Percentiles rank a stretch among this genome's conserved stretches.
These are phyloP conservation scores for Micractinium conductrix DNA, from an alignment of 139 green algal species.

Conservation along the genomic window DNA sequence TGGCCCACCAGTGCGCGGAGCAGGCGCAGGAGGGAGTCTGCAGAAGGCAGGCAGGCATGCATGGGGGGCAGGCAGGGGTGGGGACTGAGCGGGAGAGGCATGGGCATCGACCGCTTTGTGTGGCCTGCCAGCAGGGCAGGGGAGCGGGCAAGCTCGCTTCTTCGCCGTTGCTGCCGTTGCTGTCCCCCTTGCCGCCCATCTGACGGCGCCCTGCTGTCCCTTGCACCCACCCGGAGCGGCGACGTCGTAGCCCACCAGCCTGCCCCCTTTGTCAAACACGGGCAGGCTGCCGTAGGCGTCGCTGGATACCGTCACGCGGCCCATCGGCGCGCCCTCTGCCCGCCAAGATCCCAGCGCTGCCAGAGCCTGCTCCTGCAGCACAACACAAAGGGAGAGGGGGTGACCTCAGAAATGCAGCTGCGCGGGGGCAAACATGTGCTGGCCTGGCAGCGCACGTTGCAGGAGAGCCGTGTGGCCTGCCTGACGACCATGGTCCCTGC, in stretches of 20 bases:
- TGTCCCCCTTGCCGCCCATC: no score
- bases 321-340: neutral
- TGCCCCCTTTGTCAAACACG: constrained; percentile 47
- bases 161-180: neutral
- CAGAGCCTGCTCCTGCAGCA: no score
- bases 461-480: no score
- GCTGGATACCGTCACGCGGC: constrained; percentile 31
- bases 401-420: neutral
- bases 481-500: no score
- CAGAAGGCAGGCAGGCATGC: neutral
- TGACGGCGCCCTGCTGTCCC: no score
- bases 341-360: neutral
- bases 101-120: neutral
- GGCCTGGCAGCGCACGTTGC: no score
- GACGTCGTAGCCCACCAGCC: constrained; percentile 43
- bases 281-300: constrained; percentile 53
- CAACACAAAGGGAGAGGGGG: neutral
- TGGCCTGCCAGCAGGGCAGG: neutral
- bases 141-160: neutral
- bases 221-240: constrained; percentile 26
- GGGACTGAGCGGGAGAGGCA: neutral
- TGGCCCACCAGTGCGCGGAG: constrained; percentile 27
- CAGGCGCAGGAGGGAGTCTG: constrained; percentile 35
- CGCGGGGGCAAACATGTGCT: no score
- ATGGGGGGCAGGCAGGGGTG: neutral